Conservation (phyloP, 2,329 filamentous ascomycete genomes). For the Cytospora piceicola region DNA sequence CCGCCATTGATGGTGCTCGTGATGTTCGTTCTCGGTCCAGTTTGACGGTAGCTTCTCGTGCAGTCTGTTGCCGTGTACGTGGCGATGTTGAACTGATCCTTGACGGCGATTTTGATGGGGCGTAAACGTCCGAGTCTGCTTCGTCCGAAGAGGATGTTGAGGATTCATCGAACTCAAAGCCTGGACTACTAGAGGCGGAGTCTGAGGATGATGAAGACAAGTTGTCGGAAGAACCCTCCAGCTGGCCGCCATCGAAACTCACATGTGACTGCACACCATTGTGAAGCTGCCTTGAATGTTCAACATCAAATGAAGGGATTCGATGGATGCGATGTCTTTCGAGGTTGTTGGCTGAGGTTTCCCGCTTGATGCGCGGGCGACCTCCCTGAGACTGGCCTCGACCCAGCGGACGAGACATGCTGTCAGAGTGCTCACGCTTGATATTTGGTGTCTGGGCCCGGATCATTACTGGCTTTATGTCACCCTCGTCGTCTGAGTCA, state of each 20-base stretch:
- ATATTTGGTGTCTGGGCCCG: not conserved
- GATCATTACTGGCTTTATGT: not conserved
- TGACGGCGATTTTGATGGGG: slow-evolving; percentile 4
- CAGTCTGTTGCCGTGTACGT: not conserved
- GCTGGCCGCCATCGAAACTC: not conserved
- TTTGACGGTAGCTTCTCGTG: not conserved
- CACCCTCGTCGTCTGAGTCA: slow-evolving; percentile 8
- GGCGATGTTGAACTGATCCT: not conserved
- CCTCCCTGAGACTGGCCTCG: not conserved
- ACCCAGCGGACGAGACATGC: too few species aligned
- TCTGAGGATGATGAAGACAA: slow-evolving; percentile 9
- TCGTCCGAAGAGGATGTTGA: slow-evolving; percentile 20
- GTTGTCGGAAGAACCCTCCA: not conserved
- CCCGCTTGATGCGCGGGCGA: slow-evolving; percentile 3
- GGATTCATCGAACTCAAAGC: not conserved
- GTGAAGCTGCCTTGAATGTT: not conserved
- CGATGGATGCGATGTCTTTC: not conserved
- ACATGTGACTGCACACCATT: not conserved
- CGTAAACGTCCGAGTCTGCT: slow-evolving; percentile 1
- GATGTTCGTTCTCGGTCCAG: not conserved
- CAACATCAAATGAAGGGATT: not conserved
- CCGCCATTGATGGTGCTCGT: not conserved
- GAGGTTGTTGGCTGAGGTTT: not conserved
- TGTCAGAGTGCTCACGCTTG: slow-evolving; percentile 6
- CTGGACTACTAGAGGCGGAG: not conserved